Evolutionary conservation across 192 early-diverging fungal species (phyloP).

Genomic region (Backusella macrospora): DNA sequence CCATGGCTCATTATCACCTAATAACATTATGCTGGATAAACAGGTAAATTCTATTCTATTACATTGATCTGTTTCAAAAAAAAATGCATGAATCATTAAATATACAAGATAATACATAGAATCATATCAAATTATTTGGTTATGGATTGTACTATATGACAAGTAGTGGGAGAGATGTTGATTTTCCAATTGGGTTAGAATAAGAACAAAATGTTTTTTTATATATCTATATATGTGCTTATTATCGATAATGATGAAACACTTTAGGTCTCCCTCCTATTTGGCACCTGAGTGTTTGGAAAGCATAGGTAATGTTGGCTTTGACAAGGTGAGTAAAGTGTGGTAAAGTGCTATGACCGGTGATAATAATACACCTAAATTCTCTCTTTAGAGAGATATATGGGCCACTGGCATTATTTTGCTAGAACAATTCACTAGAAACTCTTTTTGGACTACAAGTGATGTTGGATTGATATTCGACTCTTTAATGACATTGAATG

Average conservation of each 20-base stretch:
- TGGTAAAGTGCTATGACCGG: too few species aligned
- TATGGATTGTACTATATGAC: conserved; percentile 67
- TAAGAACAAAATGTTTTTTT: background rate
- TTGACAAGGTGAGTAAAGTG: conserved; percentile 13
- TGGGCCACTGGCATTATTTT: conserved; percentile 64
- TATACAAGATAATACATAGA: conserved; percentile 34
- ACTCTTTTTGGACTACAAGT: conserved; percentile 57
- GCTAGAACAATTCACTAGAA: conserved; percentile 49
- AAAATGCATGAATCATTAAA: background rate
- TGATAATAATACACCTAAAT: background rate
- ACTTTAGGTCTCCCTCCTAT: conserved; percentile 43
- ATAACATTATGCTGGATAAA: conserved; percentile 54
- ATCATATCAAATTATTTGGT: conserved; percentile 51
- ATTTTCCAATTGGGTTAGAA: conserved; percentile 62
- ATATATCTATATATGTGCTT: background rate
- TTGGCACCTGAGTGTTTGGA: conserved; percentile 40
- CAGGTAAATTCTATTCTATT: conserved; percentile 37
- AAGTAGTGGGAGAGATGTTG: conserved; percentile 51
- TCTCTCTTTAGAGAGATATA: conserved; percentile 43
- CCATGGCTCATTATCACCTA: conserved; percentile 46
- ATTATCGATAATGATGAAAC: background rate
- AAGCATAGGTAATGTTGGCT: background rate
- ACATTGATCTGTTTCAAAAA: background rate
- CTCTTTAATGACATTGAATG: conserved; percentile 44
- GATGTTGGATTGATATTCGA: conserved; percentile 53